Base-by-base conservation (phyloP, 2,329 filamentous ascomycete species). In the Claviceps arundinis region DNA sequence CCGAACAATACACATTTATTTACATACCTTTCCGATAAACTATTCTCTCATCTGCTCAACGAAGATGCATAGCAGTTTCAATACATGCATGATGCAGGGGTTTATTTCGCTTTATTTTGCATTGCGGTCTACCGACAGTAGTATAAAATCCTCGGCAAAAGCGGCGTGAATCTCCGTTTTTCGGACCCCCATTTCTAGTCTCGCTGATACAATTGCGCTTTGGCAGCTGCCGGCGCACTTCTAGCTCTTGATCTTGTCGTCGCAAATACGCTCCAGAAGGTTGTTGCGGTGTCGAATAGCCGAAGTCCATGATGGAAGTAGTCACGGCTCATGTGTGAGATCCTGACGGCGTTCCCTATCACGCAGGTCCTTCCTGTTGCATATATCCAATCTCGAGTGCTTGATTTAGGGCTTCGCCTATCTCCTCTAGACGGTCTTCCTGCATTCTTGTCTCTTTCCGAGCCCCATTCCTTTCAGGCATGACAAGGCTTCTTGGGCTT, bases 401-500 rank as follows among this genome's bases (percentile, higher is more conserved):
- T 24, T 34, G 37, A 19, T 30, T 24, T 34, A 47, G 24, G 14
- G 8, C 40, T 22, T 52, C 50, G 24, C 37, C 50, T 5, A 45
- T 49, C 46, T 37, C 37, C 1, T 49, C 24, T 2, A 49, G 38
- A 30, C 38, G 26, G 17, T 44, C 40, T 30, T 49, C 30, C 16
- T 48, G 46, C 40, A 48, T 50, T 17, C 26, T 56, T 55, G 46
- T 54, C 56, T 22, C 9, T 48, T 3, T 52, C 48, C 5, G 54
- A 55, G 4, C 54, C 52, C 37, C 19, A 8, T 37, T 37, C 17
- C 42, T 50, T 2, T 40, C 52, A 5, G 55, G 56, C 16, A 51
- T 42, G 30, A 46, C 43, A 16, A 57, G 62, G 30, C 56, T 58
- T 7, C 52, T 34, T 37, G 61, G 60, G 17, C 55, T 53, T 22